phyloP scores from a whole-genome alignment of 805 yeast species.

The Jamesozyma spencerorum region DNA sequence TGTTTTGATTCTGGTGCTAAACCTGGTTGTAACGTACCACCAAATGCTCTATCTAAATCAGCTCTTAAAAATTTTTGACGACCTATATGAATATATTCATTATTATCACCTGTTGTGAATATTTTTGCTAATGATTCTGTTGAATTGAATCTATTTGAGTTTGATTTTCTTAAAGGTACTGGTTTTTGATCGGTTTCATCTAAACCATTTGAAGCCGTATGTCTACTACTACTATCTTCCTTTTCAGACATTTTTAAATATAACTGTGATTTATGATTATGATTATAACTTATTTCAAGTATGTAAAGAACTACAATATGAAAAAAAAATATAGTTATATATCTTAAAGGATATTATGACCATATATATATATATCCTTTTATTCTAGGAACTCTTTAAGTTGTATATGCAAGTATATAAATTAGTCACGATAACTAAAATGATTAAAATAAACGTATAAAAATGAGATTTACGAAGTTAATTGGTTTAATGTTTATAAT shows the following conservation, averaged over 20 bases:
- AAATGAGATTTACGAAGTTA: too few relatives aligned
- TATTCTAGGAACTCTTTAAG: too few relatives aligned
- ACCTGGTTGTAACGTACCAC: slow-evolving; percentile 79
- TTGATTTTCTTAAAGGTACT: not conserved
- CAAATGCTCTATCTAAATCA: slow-evolving; percentile 60
- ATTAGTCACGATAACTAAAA: too few relatives aligned
- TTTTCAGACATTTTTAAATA: slow-evolving; percentile 1
- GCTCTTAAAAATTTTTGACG: slow-evolving; percentile 53
- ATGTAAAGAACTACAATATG: too few relatives aligned
- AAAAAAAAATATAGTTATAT: too few relatives aligned
- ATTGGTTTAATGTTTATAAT: too few relatives aligned
- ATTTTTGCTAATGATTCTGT: slow-evolving; percentile 18
- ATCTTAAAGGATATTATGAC: too few relatives aligned
- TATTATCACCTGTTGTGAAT: slow-evolving; percentile 36
- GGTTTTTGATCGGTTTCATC: not conserved
- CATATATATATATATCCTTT: too few relatives aligned
- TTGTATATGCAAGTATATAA: too few relatives aligned
- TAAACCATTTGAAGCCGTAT: not conserved
- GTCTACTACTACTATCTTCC: slow-evolving; percentile 5
- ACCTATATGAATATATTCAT: slow-evolving; percentile 63
- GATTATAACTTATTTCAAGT: not conserved
- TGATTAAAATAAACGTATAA: too few relatives aligned
- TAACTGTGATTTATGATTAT: slow-evolving; percentile 5
- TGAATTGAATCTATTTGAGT: not conserved
- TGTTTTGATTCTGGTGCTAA: slow-evolving; percentile 44